Conservation (phyloP, 768 basidiomycete species). For the Termitomyces sp. region DNA sequence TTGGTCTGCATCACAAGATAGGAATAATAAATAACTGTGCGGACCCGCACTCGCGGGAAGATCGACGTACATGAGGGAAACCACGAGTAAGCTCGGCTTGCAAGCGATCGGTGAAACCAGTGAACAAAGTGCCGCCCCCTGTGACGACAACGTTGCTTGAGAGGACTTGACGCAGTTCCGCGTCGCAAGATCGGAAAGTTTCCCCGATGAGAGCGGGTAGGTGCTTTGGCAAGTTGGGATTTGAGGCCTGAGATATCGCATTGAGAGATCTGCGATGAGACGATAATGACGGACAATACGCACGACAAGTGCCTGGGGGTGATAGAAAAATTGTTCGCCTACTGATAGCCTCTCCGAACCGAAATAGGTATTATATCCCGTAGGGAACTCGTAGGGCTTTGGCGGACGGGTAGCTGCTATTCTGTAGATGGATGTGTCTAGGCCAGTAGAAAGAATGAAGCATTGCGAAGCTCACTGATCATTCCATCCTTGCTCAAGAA, state of each 20-base stretch:
- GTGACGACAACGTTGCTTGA: slow-evolving; percentile 92
- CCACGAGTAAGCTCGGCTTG: slow-evolving; percentile 66
- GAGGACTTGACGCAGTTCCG: slow-evolving; percentile 85
- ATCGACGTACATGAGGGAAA: slow-evolving; percentile 70
- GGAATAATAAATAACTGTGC: background rate
- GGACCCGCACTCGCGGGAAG: background rate
- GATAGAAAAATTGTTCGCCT: slow-evolving; percentile 87
- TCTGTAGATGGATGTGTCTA: slow-evolving; percentile 28
- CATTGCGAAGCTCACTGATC: slow-evolving; percentile 56
- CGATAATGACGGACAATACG: slow-evolving; percentile 14
- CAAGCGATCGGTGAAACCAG: slow-evolving; percentile 83
- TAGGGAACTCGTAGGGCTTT: slow-evolving; percentile 91
- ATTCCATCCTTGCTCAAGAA: slow-evolving; percentile 85
- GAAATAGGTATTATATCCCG: slow-evolving; percentile 84
- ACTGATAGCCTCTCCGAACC: slow-evolving; percentile 75
- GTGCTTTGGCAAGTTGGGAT: slow-evolving; percentile 67
- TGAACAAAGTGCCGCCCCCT: slow-evolving; percentile 86
- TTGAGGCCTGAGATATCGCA: slow-evolving; percentile 33
- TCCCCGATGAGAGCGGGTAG: slow-evolving; percentile 73
- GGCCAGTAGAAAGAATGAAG: background rate
- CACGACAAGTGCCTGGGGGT: slow-evolving; percentile 52
- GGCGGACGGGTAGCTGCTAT: slow-evolving; percentile 48
- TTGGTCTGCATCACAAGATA: slow-evolving; percentile 51
- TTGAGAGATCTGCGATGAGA: background rate
- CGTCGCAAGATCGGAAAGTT: slow-evolving; percentile 80